Conservation (phyloP, 495 filamentous ascomycete species). For the Emericellopsis terricola region DNA sequence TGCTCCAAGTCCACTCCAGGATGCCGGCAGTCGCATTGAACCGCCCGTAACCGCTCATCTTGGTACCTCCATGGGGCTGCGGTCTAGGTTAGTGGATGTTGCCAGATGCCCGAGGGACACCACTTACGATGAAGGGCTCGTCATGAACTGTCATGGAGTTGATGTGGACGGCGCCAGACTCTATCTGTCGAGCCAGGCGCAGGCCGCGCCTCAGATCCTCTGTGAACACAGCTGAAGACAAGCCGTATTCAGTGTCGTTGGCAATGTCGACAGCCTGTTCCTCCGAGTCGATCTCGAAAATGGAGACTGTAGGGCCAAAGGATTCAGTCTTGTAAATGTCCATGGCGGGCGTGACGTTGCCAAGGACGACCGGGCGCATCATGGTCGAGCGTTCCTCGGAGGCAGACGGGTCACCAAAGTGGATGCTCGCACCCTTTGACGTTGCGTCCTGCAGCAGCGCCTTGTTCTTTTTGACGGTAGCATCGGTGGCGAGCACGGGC, state of each 20-base stretch:
- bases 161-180: constrained; percentile 78
- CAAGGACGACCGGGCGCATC: constrained; percentile 57
- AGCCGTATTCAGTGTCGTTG: constrained; percentile 69
- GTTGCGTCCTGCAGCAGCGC: constrained; percentile 47
- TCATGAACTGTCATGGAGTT: constrained; percentile 78
- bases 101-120: too few relatives aligned
- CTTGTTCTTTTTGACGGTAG: constrained; percentile 48
- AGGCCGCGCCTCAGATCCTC: constrained; percentile 58
- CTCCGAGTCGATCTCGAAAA: constrained; percentile 37
- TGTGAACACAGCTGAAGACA: constrained; percentile 77
- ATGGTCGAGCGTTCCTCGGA: constrained; percentile 29
- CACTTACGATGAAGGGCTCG: too few relatives aligned
- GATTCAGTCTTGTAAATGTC: constrained; percentile 65
- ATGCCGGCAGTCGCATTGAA: constrained; percentile 30
- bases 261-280: constrained; percentile 61
- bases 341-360: constrained; percentile 59
- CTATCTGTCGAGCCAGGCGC: constrained; percentile 52
- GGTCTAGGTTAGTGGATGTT: too few relatives aligned
- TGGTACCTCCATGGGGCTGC: constrained; percentile 72
- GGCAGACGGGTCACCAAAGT: constrained; percentile 34
- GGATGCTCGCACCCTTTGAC: constrained; percentile 45
- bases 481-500: constrained; percentile 40
- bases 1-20: constrained; percentile 67
- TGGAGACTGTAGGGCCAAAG: constrained; percentile 60
- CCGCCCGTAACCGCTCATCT: constrained; percentile 66